A percentile compares a stretch with the other conserved stretches of the same genome.
These are phyloP conservation scores for Podospora sp. DNA, from an alignment of 495 filamentous ascomycete genomes.

Conservation along the genomic window DNA sequence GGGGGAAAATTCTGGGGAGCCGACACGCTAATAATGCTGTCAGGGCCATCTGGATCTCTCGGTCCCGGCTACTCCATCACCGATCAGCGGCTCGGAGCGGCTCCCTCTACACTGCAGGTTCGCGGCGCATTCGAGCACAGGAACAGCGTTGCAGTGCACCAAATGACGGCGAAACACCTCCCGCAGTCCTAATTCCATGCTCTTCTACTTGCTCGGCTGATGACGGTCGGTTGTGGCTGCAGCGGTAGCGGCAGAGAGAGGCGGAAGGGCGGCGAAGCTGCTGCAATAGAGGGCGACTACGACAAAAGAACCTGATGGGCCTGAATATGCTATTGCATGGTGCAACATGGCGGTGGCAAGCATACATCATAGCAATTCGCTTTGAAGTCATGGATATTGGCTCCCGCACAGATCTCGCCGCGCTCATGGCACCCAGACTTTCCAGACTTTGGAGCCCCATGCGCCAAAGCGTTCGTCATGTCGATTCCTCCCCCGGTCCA, in stretches of 20 bases:
- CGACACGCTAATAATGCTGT: not conserved
- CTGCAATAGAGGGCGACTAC: not conserved
- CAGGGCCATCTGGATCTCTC: not conserved
- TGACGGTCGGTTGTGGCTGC: not conserved
- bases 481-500: slow-evolving; percentile 1
- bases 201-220: not conserved
- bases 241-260: not conserved
- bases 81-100: not conserved
- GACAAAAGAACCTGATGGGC: not conserved
- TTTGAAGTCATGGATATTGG: slow-evolving; percentile 16
- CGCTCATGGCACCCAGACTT: not conserved
- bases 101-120: slow-evolving; percentile 9
- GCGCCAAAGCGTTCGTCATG: not conserved
- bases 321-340: slow-evolving; percentile 5
- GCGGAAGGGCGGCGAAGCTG: slow-evolving; percentile 6
- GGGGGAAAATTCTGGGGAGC: not conserved
- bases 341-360: slow-evolving; percentile 14
- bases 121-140: slow-evolving; percentile 17
- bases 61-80: not conserved
- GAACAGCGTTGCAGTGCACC: slow-evolving; percentile 23
- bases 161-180: slow-evolving; percentile 27
- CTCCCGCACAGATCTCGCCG: not conserved
- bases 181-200: slow-evolving; percentile 12
- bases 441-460: not conserved
- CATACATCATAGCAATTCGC: not conserved